phyloP scores from a whole-genome alignment of 176 grass and related monocot genomes.

The Phoenix dactylifera region DNA sequence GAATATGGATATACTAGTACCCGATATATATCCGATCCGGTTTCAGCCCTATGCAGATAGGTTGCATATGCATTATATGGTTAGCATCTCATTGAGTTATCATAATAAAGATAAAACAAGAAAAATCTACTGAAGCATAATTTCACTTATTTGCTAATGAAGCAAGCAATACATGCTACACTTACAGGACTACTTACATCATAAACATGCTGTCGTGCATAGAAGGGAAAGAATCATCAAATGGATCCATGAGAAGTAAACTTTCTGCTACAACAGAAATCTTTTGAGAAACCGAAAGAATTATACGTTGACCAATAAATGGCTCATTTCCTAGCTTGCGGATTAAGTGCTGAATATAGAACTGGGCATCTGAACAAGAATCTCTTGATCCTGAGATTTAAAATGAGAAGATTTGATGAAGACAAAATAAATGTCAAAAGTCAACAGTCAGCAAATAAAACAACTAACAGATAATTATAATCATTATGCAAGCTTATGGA shows the following conservation, averaged over 20 bases:
- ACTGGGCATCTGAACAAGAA: slow-evolving; percentile 52
- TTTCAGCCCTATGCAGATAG: too few relatives aligned
- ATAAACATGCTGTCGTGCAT: slow-evolving; percentile 78
- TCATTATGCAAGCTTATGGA: too few relatives aligned
- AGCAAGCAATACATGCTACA: not conserved
- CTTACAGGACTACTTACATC: slow-evolving; percentile 38
- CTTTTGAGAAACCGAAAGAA: slow-evolving; percentile 73
- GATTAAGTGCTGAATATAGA: slow-evolving; percentile 69
- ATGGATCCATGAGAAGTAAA: slow-evolving; percentile 70
- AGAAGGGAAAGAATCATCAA: slow-evolving; percentile 74
- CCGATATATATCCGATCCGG: too few relatives aligned
- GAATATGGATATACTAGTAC: too few relatives aligned
- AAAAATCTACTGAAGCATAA: too few relatives aligned
- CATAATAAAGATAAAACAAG: too few relatives aligned
- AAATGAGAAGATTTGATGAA: not conserved
- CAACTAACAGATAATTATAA: too few relatives aligned
- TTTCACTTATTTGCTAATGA: too few relatives aligned
- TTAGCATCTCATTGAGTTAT: too few relatives aligned
- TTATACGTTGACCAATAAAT: slow-evolving; percentile 72
- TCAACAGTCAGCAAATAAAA: too few relatives aligned
- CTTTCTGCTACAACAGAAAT: slow-evolving; percentile 63
- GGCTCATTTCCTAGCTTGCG: slow-evolving; percentile 63
- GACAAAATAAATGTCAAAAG: too few relatives aligned
- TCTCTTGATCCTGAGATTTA: slow-evolving; percentile 35
- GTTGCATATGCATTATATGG: too few relatives aligned